Base-by-base conservation (phyloP, 192 early-diverging fungal genomes). In the Coemansia sp. region DNA sequence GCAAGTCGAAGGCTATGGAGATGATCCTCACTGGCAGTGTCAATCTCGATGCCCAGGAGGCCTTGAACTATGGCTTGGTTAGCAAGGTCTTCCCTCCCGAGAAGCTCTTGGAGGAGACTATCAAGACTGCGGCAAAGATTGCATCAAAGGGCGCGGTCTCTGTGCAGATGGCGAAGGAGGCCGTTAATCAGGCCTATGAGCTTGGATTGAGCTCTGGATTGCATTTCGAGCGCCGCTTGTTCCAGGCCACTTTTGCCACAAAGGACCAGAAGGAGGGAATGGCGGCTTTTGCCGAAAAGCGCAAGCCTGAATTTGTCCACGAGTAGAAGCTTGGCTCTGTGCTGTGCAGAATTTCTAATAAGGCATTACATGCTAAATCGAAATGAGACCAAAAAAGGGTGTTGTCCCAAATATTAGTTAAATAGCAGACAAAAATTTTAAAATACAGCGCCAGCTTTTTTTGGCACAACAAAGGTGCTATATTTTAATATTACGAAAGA, bases 1-100 rank as follows among this genome's bases (percentile, higher is more conserved):
- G 97, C 63, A 99, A 99, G 85, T 92, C 95, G 35, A 97, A 96
- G 88, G 93, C 95, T 39, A 99, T 99, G 97, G 94, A 99, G 78
- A 86, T 95, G 84, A 83, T 89, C 63, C 87, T 99, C 66, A 92
- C 95, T 36, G 97, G 97, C 50, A 84, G 80, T 21, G 76, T 89
- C 69, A 91, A 90, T 74, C 84, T 95, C 78, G 84, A 74, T 63
- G 97, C 97, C 14, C 67, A 85, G 46, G 97, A 99, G 75, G 97
- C 97, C 28, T 88, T 93, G 74, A 50, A 73, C 26, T 84, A 85
- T 14, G 88, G 96, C 33, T 85, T 99, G 65, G 95, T 99, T 38
- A 95, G 95, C 76, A 87, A 85, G 62, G 88, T 99, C 28, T 86
- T 92, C 66, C 95, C 97, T 31, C 88, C 88, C 23, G 95, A 94